These are phyloP conservation scores for Picea glauca DNA, from an alignment of 75 land plant genomes.

Conservation along the genomic window DNA sequence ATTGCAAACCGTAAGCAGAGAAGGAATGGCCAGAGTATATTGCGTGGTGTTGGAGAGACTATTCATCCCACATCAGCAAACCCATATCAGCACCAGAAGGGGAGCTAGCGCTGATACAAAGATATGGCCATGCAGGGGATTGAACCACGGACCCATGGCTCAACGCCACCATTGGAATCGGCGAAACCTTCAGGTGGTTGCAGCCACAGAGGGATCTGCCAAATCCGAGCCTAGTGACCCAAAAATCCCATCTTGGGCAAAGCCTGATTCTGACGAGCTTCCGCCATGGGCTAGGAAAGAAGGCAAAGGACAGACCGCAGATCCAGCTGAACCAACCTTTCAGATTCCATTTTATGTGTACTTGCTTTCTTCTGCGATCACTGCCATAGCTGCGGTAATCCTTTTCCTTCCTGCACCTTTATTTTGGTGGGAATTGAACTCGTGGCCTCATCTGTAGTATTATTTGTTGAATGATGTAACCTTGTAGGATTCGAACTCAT, in stretches of 20 bases:
- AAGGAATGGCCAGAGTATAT: slow-evolving; percentile 4
- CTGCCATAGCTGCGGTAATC: slow-evolving; percentile 94
- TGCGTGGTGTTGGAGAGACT: neutral
- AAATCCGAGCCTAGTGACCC: slow-evolving; percentile 45
- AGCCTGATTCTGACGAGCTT: slow-evolving; percentile 75
- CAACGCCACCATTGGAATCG: neutral
- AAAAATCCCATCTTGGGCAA: slow-evolving; percentile 87
- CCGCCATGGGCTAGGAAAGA: slow-evolving; percentile 95
- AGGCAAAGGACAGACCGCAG: slow-evolving; percentile 15
- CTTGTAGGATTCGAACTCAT: too few species aligned
- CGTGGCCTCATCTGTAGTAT: too few species aligned
- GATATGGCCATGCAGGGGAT: neutral
- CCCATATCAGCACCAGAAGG: too few species aligned
- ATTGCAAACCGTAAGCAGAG: too few species aligned
- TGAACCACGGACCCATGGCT: neutral
- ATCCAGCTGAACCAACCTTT: slow-evolving; percentile 18
- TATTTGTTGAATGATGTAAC: too few species aligned
- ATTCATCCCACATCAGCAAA: neutral
- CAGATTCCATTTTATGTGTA: slow-evolving; percentile 82
- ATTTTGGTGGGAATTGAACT: too few species aligned
- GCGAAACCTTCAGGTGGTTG: slow-evolving; percentile 2
- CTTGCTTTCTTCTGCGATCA: slow-evolving; percentile 75
- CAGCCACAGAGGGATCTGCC: slow-evolving; percentile 44
- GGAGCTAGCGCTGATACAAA: neutral
- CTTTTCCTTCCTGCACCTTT: neutral